Base-by-base conservation (phyloP, 495 filamentous ascomycete genomes). In the Xylaria cubensis region DNA sequence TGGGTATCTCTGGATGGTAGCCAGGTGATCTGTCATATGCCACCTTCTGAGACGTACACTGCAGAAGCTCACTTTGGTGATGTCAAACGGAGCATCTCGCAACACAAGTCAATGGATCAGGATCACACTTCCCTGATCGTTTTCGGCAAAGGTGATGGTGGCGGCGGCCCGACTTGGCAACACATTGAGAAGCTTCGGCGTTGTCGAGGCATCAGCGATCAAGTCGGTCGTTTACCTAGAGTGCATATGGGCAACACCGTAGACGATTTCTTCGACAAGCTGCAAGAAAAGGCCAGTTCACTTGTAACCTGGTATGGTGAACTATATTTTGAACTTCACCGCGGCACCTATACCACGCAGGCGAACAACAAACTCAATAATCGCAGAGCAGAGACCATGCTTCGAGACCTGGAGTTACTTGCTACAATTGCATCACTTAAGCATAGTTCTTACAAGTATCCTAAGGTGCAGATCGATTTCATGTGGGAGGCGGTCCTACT, bases 291-390 rank as follows among this genome's bases (percentile, higher is more conserved):
- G 53, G 94, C 93, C 15, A 89, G 89, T 1, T 85, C 93, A n/a
- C 91, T 97, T 50, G 92, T 93, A 36, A 98, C 96, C 0, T 99
- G 96, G 96, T 97, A 97, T 77, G 96, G 96, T 36, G 96, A 99
- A 84, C 89, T 99, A 26, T 99, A 99, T 80, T 95, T 99, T 76
- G 96, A 99, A 81, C 87, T 98, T 32, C 96, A 99, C 78, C 91
- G 96, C 64, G 96, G 96, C 64, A 97, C 94, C 9, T 98, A 98
- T 82, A 99, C 96, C 1, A 97, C 95, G 0, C 96, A 99, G 79
- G 92, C 94, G 55, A 97, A 97, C 81, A 99, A 97, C 83, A 99
- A 99, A 82, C 89, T 89, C 67, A 95, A 95, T 82, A 99, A 99
- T 78, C 89, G 96, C 64, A 91, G 90, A 74, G 85, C 94, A 0